Conservation (phyloP, 108 stramenopile species). For the Fragilariopsis cylindrus region DNA sequence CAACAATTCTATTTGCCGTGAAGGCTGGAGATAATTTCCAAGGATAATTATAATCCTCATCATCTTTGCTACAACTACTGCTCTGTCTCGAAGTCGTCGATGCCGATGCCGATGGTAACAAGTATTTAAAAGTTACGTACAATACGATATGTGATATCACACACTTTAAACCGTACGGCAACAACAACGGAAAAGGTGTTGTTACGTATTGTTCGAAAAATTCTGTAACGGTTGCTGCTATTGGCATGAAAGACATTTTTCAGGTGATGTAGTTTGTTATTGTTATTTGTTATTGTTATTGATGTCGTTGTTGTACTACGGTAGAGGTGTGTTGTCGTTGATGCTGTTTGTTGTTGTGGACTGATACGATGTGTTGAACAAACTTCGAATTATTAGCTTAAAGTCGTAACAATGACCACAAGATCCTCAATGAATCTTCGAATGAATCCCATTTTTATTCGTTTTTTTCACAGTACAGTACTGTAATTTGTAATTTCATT, state of each 20-base stretch:
- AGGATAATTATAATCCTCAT: conserved; percentile 19
- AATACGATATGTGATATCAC: conserved; percentile 5
- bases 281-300: neutral
- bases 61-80: neutral
- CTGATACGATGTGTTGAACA: too few relatives aligned
- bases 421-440: too few relatives aligned
- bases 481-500: too few relatives aligned
- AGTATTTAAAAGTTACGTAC: neutral
- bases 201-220: too few relatives aligned
- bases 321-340: neutral
- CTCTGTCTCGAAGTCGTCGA: too few relatives aligned
- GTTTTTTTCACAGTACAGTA: too few relatives aligned
- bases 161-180: conserved; percentile 15
- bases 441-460: too few relatives aligned
- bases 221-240: too few relatives aligned
- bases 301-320: neutral
- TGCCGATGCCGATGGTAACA: neutral
- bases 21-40: conserved; percentile 52
- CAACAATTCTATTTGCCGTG: conserved; percentile 61
- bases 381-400: too few relatives aligned
- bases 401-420: too few relatives aligned
- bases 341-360: too few relatives aligned
- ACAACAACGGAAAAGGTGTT: neutral
- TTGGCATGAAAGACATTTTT: neutral
- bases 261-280: neutral